Evolutionary conservation across 352 stramenopile genomes (phyloP).

Genomic region (Pythium scleroteichum): DNA sequence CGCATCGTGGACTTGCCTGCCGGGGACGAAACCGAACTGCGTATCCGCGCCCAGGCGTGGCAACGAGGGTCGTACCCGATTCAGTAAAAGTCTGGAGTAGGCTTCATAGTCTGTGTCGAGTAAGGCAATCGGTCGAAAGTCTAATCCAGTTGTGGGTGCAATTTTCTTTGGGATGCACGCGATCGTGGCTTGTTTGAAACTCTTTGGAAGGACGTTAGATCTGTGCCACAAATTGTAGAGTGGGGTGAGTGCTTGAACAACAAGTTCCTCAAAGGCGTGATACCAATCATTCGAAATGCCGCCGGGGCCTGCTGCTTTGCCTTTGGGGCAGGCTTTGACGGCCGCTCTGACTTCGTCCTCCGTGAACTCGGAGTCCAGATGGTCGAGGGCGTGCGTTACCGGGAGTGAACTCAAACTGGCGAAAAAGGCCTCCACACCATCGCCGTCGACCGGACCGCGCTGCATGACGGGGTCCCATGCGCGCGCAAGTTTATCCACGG

Average conservation of each 20-base stretch:
- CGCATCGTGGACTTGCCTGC: constrained; percentile 4
- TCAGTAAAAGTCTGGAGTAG: not conserved
- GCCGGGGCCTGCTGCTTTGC: constrained; percentile 11
- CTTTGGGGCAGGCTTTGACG: not conserved
- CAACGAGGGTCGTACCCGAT: not conserved
- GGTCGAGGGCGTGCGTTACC: no score
- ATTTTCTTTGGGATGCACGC: not conserved
- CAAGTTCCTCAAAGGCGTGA: not conserved
- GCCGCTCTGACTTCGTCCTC: constrained; percentile 5
- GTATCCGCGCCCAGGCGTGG: not conserved
- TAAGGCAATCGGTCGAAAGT: not conserved
- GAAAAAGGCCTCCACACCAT: not conserved
- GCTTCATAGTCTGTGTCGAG: not conserved
- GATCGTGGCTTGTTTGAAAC: not conserved
- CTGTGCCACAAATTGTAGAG: constrained; percentile 7
- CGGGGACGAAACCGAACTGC: constrained; percentile 1
- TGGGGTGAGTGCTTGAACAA: not conserved
- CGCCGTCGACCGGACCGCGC: not conserved
- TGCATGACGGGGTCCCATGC: constrained; percentile 11
- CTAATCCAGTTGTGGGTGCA: not conserved
- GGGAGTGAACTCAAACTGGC: no score
- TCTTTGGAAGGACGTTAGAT: not conserved
- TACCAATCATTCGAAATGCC: constrained; percentile 22
- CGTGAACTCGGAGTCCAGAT: no score
- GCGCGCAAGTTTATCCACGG: not conserved